Percentiles rank a stretch among this genome's conserved stretches.
These are phyloP conservation scores for Waitea zeae DNA, from an alignment of 1,284 basidiomycete species.

Conservation along the genomic window DNA sequence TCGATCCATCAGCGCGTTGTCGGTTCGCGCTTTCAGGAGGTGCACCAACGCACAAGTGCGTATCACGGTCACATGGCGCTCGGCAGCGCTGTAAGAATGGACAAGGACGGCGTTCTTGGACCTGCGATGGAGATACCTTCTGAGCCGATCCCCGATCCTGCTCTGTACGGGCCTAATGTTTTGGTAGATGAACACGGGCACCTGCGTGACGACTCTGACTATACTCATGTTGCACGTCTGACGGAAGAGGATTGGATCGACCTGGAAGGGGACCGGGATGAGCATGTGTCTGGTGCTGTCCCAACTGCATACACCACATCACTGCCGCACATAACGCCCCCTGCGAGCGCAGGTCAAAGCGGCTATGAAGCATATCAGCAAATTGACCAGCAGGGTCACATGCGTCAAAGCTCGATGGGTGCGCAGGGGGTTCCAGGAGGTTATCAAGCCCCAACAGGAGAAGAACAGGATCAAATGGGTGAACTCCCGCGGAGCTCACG, in stretches of 20 bases:
- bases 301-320: no score
- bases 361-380: no score
- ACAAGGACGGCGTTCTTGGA: slow-evolving; percentile 31
- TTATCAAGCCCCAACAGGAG: no score
- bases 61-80: slow-evolving; percentile 39
- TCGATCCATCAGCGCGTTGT: slow-evolving; percentile 43
- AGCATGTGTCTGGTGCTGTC: not conserved
- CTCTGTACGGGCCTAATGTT: slow-evolving; percentile 36
- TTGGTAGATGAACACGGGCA: slow-evolving; percentile 20
- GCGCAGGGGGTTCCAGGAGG: no score
- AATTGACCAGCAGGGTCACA: no score
- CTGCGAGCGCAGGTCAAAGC: no score
- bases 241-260: slow-evolving; percentile 8
- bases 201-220: no score
- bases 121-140: slow-evolving; percentile 9
- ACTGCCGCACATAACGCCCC: no score
- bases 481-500: not conserved
- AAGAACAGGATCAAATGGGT: no score
- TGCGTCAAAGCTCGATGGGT: no score
- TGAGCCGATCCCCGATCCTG: slow-evolving; percentile 28
- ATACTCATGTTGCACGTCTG: no score
- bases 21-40: slow-evolving; percentile 56
- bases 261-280: not conserved
- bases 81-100: slow-evolving; percentile 39
- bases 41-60: slow-evolving; percentile 36